These are phyloP conservation scores for Neoconidiobolus thromboides DNA, from an alignment of 371 early-diverging fungal species.

Conservation along the genomic window DNA sequence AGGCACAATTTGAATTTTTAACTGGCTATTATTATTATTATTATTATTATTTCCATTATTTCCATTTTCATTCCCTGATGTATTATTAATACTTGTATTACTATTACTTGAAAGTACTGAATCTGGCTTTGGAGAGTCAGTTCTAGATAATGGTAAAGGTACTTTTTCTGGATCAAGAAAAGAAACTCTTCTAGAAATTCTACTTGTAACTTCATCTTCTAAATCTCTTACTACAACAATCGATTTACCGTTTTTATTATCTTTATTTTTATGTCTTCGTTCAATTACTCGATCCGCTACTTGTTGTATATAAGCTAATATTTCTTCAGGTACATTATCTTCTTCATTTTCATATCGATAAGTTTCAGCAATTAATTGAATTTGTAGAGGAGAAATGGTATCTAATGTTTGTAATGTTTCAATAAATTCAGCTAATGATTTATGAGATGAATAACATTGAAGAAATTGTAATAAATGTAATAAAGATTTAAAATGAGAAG, in stretches of 20 bases:
- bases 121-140: not conserved
- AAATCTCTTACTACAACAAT: conserved; percentile 2
- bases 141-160: too few relatives aligned
- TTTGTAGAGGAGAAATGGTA: conserved; percentile 43
- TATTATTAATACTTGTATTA: not conserved
- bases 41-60: not conserved
- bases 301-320: conserved; percentile 46
- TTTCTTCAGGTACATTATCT: conserved; percentile 35
- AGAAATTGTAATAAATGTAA: conserved; percentile 66
- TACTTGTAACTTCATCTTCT: not conserved
- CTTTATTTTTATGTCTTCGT: conserved; percentile 19
- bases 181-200: not conserved
- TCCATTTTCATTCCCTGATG: not conserved
- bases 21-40: not conserved
- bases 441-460: conserved; percentile 51
- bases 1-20: not conserved
- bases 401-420: conserved; percentile 45
- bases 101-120: not conserved
- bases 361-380: conserved; percentile 39
- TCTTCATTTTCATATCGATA: conserved; percentile 82
- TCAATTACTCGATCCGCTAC: conserved; percentile 38
- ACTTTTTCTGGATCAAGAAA: not conserved
- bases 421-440: conserved; percentile 42
- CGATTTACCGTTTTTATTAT: conserved; percentile 15
- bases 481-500: conserved; percentile 31